Percentiles rank a stretch among this genome's conserved stretches.
These are phyloP conservation scores for Talaromyces sp. DNA, from an alignment of 2,329 filamentous ascomycete species.

Conservation along the genomic window DNA sequence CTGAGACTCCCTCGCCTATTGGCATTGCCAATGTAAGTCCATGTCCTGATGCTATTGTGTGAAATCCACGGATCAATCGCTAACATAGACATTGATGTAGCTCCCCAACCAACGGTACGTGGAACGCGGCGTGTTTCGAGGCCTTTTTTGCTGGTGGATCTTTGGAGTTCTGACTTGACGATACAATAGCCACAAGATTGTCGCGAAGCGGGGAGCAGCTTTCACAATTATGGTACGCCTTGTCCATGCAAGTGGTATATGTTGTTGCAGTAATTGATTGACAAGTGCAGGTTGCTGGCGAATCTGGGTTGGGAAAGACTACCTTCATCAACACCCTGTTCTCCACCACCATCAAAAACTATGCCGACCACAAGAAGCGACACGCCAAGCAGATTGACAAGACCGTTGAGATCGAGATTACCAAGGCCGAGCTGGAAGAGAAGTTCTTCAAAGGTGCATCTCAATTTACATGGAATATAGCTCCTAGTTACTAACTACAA, in stretches of 20 bases:
- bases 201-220: conserved; percentile 82
- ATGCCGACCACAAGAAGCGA: conserved; percentile 98
- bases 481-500: background rate
- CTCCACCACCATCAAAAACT: conserved; percentile 99
- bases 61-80: conserved; percentile 2
- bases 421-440: conserved; percentile 98
- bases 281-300: conserved; percentile 75
- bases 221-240: conserved; percentile 96
- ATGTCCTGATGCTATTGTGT: conserved; percentile 7
- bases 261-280: background rate
- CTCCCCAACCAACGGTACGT: conserved; percentile 65
- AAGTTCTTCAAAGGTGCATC: conserved; percentile 98
- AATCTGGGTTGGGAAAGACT: conserved; percentile 97
- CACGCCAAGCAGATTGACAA: conserved; percentile 99
- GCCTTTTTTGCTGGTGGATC: background rate
- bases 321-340: conserved; percentile 99
- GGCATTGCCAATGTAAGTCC: conserved; percentile 67
- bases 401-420: conserved; percentile 99
- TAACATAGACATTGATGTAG: conserved; percentile 32
- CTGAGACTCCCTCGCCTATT: conserved; percentile 62
- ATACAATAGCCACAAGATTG: conserved; percentile 61
- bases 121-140: conserved; percentile 28
- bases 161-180: background rate
- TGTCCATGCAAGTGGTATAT: background rate
- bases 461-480: background rate